These are phyloP conservation scores for Rauvolfia tetraphylla DNA, from an alignment of 257 asterid genomes.

Conservation along the genomic window DNA sequence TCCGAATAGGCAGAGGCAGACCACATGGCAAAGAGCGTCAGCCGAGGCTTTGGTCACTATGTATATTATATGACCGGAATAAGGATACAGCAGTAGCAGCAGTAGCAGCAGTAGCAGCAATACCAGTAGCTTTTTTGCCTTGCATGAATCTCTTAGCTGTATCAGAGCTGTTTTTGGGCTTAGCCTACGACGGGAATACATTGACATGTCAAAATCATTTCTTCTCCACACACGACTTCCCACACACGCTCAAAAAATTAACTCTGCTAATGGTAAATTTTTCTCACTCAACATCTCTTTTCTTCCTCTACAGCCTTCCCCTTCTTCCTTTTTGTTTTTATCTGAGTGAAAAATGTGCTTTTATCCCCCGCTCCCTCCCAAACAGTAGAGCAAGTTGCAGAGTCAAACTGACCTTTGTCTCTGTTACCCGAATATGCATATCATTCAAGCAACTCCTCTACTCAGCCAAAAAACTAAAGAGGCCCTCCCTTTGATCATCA, in stretches of 20 bases:
- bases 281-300: neutral
- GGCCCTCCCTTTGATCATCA: no score
- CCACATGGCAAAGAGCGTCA: neutral
- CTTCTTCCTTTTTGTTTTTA: no score
- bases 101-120: neutral
- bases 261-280: neutral
- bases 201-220: constrained; percentile 17
- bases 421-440: neutral
- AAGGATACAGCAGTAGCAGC: no score
- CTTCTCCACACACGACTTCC: neutral
- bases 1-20: neutral
- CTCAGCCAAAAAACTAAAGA: no score
- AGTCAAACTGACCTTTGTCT: constrained; percentile 16
- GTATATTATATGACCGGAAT: no score
- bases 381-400: constrained; percentile 2
- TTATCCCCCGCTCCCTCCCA: no score
- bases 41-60: no score
- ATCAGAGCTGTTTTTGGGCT: constrained; percentile 14
- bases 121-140: neutral
- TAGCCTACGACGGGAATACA: neutral
- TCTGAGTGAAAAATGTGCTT: neutral
- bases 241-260: neutral
- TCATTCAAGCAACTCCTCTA: neutral
- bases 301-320: neutral
- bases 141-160: constrained; percentile 24